phyloP scores from a whole-genome alignment of 176 grass and related monocot genomes.

The Oryza coarctata region DNA sequence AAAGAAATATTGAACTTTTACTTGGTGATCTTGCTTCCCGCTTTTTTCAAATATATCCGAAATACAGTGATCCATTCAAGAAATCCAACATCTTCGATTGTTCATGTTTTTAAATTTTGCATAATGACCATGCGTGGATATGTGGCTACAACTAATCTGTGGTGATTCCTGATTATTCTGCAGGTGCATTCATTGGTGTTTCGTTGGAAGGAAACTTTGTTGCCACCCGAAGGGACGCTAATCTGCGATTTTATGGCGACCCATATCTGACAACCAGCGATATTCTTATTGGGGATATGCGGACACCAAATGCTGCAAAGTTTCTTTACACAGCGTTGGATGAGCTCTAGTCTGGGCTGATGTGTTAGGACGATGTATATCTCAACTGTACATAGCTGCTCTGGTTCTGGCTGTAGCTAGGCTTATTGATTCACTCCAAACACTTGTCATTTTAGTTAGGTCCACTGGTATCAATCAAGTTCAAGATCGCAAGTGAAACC shows the following conservation, averaged over 20 bases:
- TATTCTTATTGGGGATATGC: constrained; percentile 66
- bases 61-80: not conserved
- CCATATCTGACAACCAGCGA: constrained; percentile 75
- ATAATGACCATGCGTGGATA: not conserved
- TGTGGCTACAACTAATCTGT: not conserved
- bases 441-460: not conserved
- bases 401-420: not conserved
- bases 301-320: constrained; percentile 63
- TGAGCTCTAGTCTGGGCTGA: constrained; percentile 48
- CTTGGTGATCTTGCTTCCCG: not conserved
- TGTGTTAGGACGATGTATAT: constrained; percentile 11
- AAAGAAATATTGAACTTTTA: not conserved
- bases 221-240: constrained; percentile 61
- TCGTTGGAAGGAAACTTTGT: constrained; percentile 82
- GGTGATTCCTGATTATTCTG: not conserved
- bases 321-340: constrained; percentile 67
- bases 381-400: constrained; percentile 14
- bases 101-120: not conserved
- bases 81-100: not conserved
- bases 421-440: constrained; percentile 14
- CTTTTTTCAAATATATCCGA: not conserved
- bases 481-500: not conserved
- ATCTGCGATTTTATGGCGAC: constrained; percentile 75
- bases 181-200: constrained; percentile 84
- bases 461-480: not conserved